phyloP scores from a whole-genome alignment of 2,329 filamentous ascomycete species.

The Penicillium psychrosexuale region DNA sequence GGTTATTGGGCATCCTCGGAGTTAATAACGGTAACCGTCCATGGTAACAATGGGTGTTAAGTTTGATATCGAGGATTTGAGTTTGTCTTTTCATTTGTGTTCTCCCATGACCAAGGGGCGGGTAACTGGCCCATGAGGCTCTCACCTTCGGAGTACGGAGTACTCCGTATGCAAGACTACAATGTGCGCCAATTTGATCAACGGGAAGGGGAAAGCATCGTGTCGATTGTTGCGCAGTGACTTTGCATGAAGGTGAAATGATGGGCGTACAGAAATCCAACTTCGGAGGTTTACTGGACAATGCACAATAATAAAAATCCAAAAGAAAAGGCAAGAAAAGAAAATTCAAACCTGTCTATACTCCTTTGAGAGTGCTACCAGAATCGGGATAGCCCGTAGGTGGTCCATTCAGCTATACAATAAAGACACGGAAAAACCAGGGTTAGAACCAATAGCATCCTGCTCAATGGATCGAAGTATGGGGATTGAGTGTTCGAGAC shows the following conservation, averaged over 20 bases:
- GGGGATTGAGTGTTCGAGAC: neutral
- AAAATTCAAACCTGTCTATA: neutral
- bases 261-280: neutral
- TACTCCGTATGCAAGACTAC: neutral
- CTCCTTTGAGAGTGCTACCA: constrained; percentile 15
- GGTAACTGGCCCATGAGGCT: constrained; percentile 17
- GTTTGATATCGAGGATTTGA: neutral
- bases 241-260: constrained; percentile 11
- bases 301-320: neutral
- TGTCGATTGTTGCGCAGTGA: constrained; percentile 14
- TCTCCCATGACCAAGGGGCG: neutral
- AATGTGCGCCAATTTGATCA: neutral
- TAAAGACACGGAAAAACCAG: neutral
- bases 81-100: neutral
- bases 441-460: neutral
- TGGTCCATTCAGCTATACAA: constrained; percentile 1
- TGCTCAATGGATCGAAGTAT: neutral
- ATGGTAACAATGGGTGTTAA: neutral
- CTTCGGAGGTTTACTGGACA: constrained; percentile 4
- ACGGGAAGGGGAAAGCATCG: neutral
- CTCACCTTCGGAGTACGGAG: neutral
- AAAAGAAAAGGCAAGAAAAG: neutral
- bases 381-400: constrained; percentile 17
- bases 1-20: neutral
- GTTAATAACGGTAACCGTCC: neutral